Evolutionary conservation across 2,329 filamentous ascomycete genomes (phyloP), one percentile per base, ranked within the genome.

Genomic region (Penicillium polonicum): DNA sequence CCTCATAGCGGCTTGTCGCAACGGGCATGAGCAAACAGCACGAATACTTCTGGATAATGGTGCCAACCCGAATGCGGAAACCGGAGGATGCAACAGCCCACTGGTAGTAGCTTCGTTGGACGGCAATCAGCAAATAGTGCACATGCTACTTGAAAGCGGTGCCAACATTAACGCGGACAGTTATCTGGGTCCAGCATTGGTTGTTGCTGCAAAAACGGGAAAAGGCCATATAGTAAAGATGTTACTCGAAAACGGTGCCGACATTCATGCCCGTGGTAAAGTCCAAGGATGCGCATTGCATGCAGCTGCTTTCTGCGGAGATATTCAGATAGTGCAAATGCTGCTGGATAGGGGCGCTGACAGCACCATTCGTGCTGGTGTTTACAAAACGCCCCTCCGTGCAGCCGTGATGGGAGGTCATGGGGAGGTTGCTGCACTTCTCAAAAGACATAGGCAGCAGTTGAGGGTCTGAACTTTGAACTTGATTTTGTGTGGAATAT

Each of bases 161-260:
- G 48, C 48, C 5, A 13, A 50, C 8, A 12, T 49, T 12, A 39
- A 36, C 7, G 21, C 25, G 2, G 33, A 39, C 5, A 6, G n/a
- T 17, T 9, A 38, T 3, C 17, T 5, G 4, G 48, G 48, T 4
- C 19, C 48, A 27, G 48, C 48, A 2, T 12, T 49, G 8, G 19
- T 35, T 5, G 48, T 5, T 38, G 48, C 48, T 5, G 33, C n/a
- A 15, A 1, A 2, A 15, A 49, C 39, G 13, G 48, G 48, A 1
- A 4, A 51, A 9, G 5, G 1, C 12, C 2, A 31, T 17, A 42
- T 42, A 8, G 48, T 5, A 15, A 7, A 42, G 5, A 17, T 43
- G 15, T 23, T 52, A 7, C 49, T 52, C 3, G 29, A 61, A 3
- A 21, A 64, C 10, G 60, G 27, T 3, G 17, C 25, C 13, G 23